Conservation (phyloP, 192 early-diverging fungal genomes). For the Linnemannia zychae region DNA sequence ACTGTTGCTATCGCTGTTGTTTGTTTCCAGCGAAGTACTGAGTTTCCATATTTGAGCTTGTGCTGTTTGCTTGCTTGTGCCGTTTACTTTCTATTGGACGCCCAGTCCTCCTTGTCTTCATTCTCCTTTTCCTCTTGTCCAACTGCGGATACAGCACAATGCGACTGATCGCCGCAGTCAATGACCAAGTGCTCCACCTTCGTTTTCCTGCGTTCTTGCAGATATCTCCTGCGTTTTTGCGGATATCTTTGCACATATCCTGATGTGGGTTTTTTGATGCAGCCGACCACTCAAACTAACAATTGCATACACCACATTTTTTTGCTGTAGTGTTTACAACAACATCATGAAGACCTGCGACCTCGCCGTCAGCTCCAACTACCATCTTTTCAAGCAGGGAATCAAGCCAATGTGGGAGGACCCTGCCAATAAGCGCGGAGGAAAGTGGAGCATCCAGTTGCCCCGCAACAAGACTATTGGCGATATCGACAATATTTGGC, state of each 20-base stretch:
- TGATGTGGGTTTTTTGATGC: neutral
- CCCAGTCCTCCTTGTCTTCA: neutral
- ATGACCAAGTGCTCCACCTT: neutral
- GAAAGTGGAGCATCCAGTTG: conserved; percentile 89
- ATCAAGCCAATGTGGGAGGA: conserved; percentile 98
- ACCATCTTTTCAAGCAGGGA: conserved; percentile 95
- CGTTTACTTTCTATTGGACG: neutral
- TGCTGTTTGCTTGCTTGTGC: neutral
- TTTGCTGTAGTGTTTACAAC: conserved; percentile 76
- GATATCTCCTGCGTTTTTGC: neutral
- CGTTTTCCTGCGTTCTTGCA: neutral
- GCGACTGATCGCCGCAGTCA: neutral
- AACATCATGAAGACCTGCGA: conserved; percentile 84
- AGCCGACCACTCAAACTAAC: neutral
- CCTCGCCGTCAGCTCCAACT: conserved; percentile 86
- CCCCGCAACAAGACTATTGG: conserved; percentile 77
- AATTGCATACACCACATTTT: neutral
- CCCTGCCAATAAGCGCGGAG: conserved; percentile 88
- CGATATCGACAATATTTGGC: conserved; percentile 89
- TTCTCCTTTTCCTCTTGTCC: neutral
- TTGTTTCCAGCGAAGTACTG: neutral
- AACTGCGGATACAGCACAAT: conserved; percentile 43
- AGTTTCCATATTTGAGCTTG: no score
- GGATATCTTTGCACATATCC: neutral
- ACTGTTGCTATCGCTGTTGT: neutral